phyloP scores from a whole-genome alignment of 148 eudicot genomes.

The Fagopyrum tataricum region DNA sequence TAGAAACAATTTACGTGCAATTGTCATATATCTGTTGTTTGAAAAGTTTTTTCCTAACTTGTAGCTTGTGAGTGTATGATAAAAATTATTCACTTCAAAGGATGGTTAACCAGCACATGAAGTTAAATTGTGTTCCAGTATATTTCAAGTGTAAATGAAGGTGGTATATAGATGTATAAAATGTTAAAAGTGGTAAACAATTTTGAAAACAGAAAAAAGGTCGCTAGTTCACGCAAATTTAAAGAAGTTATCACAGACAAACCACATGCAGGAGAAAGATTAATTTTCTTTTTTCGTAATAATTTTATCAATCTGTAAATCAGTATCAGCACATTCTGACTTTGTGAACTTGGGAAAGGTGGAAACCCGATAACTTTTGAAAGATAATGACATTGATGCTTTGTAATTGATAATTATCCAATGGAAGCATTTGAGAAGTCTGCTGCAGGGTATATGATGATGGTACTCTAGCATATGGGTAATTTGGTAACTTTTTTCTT shows the following conservation, averaged over 20 bases:
- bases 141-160: neutral
- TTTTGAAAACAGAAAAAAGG: neutral
- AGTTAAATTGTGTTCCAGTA: neutral
- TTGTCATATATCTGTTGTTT: neutral
- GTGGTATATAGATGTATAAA: neutral
- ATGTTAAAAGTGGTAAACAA: neutral
- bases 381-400: neutral
- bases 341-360: neutral
- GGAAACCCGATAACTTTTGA: neutral
- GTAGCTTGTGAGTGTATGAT: neutral
- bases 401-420: neutral
- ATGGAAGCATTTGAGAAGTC: neutral
- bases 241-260: too few species aligned
- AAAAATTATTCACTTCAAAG: neutral
- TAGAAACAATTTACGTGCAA: neutral
- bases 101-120: neutral
- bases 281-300: neutral
- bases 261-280: too few species aligned
- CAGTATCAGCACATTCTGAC: neutral
- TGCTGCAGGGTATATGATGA: slow-evolving; percentile 1
- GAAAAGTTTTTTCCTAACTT: neutral
- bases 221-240: neutral
- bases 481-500: neutral
- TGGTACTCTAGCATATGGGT: slow-evolving; percentile 3
- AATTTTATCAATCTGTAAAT: neutral